phyloP scores from a whole-genome alignment of 176 grass and related monocot species.

The Phoenix roebelenii region DNA sequence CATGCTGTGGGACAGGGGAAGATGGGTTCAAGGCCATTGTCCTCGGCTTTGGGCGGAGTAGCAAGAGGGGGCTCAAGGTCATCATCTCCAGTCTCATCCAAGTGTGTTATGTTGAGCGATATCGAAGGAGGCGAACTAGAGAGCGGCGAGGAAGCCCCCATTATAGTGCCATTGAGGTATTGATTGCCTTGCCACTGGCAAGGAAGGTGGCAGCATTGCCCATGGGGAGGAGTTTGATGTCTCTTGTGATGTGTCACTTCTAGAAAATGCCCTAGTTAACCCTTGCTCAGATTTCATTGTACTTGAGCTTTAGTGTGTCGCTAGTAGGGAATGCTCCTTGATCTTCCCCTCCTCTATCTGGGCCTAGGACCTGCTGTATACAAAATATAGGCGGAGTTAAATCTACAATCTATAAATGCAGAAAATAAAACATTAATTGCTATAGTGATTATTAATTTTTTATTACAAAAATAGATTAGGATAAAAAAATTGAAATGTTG shows the following conservation, averaged over 20 bases:
- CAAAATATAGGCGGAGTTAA: no score
- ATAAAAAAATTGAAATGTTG: no score
- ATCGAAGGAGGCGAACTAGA: conserved; percentile 63
- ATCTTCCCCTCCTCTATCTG: no score
- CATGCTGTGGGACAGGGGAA: conserved; percentile 6
- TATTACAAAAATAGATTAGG: no score
- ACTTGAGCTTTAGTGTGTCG: no score
- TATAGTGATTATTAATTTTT: no score
- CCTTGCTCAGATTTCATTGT: no score
- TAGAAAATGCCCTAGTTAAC: no score
- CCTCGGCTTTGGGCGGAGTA: conserved; percentile 11
- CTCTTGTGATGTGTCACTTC: conserved; percentile 6
- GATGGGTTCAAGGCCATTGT: conserved; percentile 20
- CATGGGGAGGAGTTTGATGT: conserved; percentile 40
- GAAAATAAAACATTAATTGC: no score
- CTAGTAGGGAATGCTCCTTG: no score
- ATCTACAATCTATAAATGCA: no score
- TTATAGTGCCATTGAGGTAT: conserved; percentile 73
- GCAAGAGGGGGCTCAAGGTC: conserved; percentile 25
- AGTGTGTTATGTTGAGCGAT: conserved; percentile 64
- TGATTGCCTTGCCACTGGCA: conserved; percentile 37
- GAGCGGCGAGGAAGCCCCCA: conserved; percentile 46
- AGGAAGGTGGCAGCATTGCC: conserved; percentile 37
- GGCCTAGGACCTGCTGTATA: no score
- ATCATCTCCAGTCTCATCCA: conserved; percentile 58